A percentile compares a stretch with the other conserved stretches of the same genome.
These are phyloP conservation scores for Imleria badia DNA, from an alignment of 768 basidiomycete species.

Conservation along the genomic window DNA sequence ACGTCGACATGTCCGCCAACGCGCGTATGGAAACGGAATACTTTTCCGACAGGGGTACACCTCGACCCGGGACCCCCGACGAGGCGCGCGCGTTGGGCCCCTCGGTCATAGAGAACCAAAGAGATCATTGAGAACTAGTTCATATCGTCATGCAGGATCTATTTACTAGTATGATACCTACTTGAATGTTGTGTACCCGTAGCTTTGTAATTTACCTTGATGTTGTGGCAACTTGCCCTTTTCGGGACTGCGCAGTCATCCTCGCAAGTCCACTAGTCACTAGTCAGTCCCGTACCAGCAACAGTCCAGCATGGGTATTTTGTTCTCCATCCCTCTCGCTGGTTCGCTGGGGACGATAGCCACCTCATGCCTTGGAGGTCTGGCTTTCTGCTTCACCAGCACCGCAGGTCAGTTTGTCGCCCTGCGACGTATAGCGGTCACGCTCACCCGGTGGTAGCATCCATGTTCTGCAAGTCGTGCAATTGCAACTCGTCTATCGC, in stretches of 20 bases:
- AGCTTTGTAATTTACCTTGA: not conserved
- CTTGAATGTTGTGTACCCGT: not conserved
- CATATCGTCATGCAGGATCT: not conserved
- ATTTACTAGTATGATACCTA: too few species aligned
- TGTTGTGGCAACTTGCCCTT: not conserved
- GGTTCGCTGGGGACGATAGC: constrained; percentile 70
- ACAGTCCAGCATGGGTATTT: constrained; percentile 60
- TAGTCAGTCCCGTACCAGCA: not conserved
- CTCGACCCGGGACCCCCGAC: not conserved
- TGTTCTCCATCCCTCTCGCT: constrained; percentile 71
- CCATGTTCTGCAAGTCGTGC: constrained; percentile 97
- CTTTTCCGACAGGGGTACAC: not conserved
- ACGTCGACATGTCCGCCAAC: not conserved
- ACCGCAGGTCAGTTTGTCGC: constrained; percentile 62
- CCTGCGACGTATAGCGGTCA: not conserved
- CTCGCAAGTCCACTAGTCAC: not conserved
- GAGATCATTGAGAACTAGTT: not conserved
- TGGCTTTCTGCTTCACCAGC: constrained; percentile 86
- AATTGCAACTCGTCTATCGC: constrained; percentile 99
- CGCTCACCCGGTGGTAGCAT: constrained; percentile 49
- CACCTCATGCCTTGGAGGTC: constrained; percentile 78
- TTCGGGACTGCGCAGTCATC: not conserved
- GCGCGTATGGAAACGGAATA: not conserved
- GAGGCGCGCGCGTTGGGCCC: not conserved
- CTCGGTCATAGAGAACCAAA: not conserved